These are phyloP conservation scores for Lachnellula suecica DNA, from an alignment of 2,329 filamentous ascomycete genomes.

Conservation along the genomic window DNA sequence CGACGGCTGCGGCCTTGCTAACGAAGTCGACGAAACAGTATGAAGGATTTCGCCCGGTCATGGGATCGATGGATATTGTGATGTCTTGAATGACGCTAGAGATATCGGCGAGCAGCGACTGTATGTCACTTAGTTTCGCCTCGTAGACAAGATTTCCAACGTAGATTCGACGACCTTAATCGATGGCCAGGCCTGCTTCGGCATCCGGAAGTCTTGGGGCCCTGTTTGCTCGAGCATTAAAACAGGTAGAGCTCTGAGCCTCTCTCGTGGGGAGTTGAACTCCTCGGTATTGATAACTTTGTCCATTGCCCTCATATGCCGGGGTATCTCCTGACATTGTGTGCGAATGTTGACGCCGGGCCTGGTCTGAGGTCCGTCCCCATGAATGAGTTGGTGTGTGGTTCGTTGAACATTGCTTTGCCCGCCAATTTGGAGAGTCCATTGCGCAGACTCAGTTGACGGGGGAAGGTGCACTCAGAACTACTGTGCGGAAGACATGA, in stretches of 20 bases:
- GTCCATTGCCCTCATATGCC: neutral
- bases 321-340: neutral
- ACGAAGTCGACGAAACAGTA: conserved; percentile 74
- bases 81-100: conserved; percentile 51
- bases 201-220: neutral
- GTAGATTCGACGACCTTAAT: conserved; percentile 41
- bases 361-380: neutral
- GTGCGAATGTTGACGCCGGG: neutral
- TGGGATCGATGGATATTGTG: conserved; percentile 67
- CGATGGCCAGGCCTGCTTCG: conserved; percentile 19
- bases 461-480: too few species aligned
- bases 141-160: conserved; percentile 55
- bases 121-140: conserved; percentile 50
- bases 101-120: conserved; percentile 43
- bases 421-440: too few species aligned
- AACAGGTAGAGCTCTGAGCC: neutral
- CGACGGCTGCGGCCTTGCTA: conserved; percentile 54
- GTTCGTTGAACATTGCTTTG: too few species aligned
- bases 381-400: neutral
- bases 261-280: conserved; percentile 3
- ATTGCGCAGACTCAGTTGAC: too few species aligned
- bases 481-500: too few species aligned
- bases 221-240: neutral
- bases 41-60: conserved; percentile 67
- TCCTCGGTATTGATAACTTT: neutral